Evolutionary conservation across 2,329 filamentous ascomycete species (phyloP).

Genomic region (Aspergillus pseudoterreus): DNA sequence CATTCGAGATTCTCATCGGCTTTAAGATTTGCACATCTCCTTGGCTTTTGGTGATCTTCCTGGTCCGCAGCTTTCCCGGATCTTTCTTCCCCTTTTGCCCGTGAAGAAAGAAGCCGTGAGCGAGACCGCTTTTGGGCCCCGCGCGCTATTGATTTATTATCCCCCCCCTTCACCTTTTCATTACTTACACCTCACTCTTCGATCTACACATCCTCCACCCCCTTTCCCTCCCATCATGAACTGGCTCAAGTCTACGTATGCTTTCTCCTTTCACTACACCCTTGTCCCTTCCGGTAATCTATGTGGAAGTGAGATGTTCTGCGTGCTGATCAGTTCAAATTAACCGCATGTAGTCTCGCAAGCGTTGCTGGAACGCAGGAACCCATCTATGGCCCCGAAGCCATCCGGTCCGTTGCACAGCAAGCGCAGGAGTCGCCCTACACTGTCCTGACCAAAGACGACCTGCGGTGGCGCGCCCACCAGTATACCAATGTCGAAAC

Average conservation of each 20-base stretch:
- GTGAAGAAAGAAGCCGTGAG: slow-evolving; percentile 13
- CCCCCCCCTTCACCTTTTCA: slow-evolving; percentile 11
- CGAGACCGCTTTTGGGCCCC: slow-evolving; percentile 23
- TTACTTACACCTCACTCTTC: slow-evolving; percentile 15
- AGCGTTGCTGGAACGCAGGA: slow-evolving; percentile 93
- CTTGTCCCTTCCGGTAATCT: neutral
- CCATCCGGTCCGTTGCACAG: slow-evolving; percentile 79
- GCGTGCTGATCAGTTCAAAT: slow-evolving; percentile 52
- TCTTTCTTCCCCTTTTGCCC: neutral
- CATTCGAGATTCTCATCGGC: neutral
- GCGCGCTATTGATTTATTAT: slow-evolving; percentile 31
- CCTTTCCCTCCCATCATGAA: slow-evolving; percentile 66
- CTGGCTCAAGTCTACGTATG: slow-evolving; percentile 90
- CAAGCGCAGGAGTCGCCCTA: slow-evolving; percentile 75
- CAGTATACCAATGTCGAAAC: slow-evolving; percentile 90
- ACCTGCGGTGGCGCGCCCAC: slow-evolving; percentile 78
- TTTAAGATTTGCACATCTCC: neutral
- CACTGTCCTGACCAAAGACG: slow-evolving; percentile 71
- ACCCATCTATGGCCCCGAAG: slow-evolving; percentile 87
- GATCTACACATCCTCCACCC: slow-evolving; percentile 10
- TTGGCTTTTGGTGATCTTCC: neutral
- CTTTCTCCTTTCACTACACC: slow-evolving; percentile 15
- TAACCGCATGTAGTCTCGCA: slow-evolving; percentile 46
- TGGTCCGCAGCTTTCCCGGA: neutral
- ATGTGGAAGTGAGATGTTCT: slow-evolving; percentile 1